Evolutionary conservation across 768 basidiomycete species (phyloP).

Genomic region (Mycena chlorophos): DNA sequence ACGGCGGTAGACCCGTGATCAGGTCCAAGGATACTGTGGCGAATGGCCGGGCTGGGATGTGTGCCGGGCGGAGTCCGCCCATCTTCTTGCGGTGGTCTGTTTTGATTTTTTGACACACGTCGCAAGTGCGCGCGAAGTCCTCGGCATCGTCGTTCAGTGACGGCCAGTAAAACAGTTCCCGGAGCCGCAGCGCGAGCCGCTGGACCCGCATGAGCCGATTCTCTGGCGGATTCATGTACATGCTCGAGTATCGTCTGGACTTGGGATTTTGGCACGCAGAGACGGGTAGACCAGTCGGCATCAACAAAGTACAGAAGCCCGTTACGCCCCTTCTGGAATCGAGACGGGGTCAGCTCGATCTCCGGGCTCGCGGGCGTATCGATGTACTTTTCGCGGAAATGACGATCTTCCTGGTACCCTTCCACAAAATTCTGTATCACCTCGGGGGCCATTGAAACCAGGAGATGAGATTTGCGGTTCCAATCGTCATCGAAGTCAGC

Average conservation of each 20-base stretch:
- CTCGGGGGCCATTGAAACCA: not conserved
- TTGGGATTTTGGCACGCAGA: slow-evolving; percentile 14
- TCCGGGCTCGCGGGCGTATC: not conserved
- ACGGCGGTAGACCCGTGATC: slow-evolving; percentile 6
- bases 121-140: not conserved
- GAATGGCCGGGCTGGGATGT: not conserved
- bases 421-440: not conserved
- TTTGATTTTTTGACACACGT: slow-evolving; percentile 9
- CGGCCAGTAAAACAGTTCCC: slow-evolving; percentile 3
- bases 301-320: slow-evolving; percentile 11
- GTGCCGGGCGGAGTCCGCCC: slow-evolving; percentile 1
- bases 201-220: no score
- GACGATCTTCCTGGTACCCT: not conserved
- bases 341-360: not conserved
- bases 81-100: not conserved
- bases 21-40: slow-evolving; percentile 1
- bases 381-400: not conserved
- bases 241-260: slow-evolving; percentile 1
- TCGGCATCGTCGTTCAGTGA: not conserved
- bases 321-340: not conserved
- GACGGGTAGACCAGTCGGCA: slow-evolving; percentile 1
- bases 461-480: not conserved
- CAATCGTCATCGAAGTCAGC: not conserved
- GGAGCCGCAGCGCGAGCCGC: not conserved
- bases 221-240: no score